phyloP scores from a whole-genome alignment of 306 rosid genomes.

The Quercus aquifolioides region DNA sequence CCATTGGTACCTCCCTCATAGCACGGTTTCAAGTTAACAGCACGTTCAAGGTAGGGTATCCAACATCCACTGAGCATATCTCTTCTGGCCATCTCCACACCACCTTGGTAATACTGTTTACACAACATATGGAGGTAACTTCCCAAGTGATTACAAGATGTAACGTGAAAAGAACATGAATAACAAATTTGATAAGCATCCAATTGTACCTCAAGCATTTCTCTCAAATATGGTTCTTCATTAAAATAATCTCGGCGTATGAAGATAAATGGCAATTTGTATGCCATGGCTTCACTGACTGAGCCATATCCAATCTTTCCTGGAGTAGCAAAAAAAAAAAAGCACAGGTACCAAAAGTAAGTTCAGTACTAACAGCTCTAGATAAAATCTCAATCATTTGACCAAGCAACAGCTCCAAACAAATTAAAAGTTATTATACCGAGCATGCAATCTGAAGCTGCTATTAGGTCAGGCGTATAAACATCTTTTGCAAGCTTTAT shows the following conservation, averaged over 20 bases:
- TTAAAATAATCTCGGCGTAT: constrained; percentile 97
- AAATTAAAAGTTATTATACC: constrained; percentile 5
- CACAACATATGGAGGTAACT: not conserved
- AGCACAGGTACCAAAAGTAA: not conserved
- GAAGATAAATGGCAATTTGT: constrained; percentile 85
- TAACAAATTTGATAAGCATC: not conserved
- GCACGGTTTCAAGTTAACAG: constrained; percentile 89
- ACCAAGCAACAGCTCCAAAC: no score
- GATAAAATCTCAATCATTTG: no score
- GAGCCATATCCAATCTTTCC: constrained; percentile 99
- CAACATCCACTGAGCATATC: constrained; percentile 97
- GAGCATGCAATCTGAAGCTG: constrained; percentile 95
- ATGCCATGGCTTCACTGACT: constrained; percentile 89
- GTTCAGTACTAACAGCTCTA: no score
- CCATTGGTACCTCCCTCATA: constrained; percentile 92
- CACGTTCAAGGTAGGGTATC: constrained; percentile 97
- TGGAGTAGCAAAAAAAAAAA: constrained; percentile 15
- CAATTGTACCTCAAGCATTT: constrained; percentile 84
- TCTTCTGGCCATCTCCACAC: constrained; percentile 97
- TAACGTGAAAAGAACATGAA: not conserved
- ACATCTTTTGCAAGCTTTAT: constrained; percentile 69
- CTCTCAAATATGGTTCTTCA: constrained; percentile 96
- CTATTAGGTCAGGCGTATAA: constrained; percentile 90
- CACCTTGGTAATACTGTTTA: constrained; percentile 74
- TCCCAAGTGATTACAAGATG: not conserved